Evolutionary conservation across 2,329 filamentous ascomycete genomes (phyloP).

Genomic region (Cordyceps militaris): DNA sequence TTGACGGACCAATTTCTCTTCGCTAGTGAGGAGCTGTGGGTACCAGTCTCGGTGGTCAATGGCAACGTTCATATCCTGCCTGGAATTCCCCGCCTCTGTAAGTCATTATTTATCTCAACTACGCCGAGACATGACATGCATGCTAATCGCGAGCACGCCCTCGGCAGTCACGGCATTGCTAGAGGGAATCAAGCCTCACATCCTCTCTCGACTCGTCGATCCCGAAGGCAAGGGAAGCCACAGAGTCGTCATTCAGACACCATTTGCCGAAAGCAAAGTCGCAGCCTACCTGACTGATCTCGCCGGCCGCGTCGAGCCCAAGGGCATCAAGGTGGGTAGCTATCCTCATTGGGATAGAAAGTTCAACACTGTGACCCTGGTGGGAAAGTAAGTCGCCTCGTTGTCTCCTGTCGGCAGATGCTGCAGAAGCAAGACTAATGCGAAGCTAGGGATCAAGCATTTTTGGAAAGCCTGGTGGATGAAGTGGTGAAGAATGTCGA

Average conservation of each 20-base stretch:
- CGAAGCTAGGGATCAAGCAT: constrained; percentile 56
- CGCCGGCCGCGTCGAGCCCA: constrained; percentile 62
- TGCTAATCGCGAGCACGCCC: background rate
- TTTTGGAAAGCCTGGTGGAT: constrained; percentile 67
- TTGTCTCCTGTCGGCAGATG: background rate
- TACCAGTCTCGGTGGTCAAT: constrained; percentile 82
- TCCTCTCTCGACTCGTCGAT: constrained; percentile 66
- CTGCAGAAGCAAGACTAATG: background rate
- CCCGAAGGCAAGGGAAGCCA: constrained; percentile 74
- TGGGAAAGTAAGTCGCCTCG: constrained; percentile 45
- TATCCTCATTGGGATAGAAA: constrained; percentile 90
- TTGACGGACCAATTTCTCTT: constrained; percentile 71
- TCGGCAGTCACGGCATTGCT: constrained; percentile 62
- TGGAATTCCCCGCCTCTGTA: constrained; percentile 75
- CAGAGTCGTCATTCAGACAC: constrained; percentile 78
- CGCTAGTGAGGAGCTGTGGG: constrained; percentile 76
- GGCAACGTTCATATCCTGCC: constrained; percentile 91
- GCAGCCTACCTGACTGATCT: constrained; percentile 77
- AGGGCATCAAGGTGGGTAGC: constrained; percentile 87
- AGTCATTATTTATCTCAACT: constrained; percentile 20
- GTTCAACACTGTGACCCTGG: constrained; percentile 83
- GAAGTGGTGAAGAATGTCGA: constrained; percentile 74
- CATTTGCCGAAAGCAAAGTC: constrained; percentile 76
- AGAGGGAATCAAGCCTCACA: constrained; percentile 62
- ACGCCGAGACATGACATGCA: background rate